Conservation (phyloP, 768 basidiomycete species). For the Amanita muscaria region DNA sequence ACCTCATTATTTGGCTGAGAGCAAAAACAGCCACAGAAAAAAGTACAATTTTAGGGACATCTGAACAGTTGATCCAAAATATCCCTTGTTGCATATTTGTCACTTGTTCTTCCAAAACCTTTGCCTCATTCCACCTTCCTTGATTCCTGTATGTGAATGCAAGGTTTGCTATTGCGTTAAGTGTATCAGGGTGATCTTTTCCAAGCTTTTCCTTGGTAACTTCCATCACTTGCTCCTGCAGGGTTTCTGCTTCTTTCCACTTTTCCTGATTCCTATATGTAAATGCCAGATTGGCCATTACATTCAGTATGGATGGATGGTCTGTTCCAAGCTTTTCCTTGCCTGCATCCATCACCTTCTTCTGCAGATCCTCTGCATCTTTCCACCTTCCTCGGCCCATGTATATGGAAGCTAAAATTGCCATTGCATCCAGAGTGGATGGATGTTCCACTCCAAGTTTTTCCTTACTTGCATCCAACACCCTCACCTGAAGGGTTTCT, state of each 20-base stretch:
- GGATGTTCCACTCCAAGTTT: neutral
- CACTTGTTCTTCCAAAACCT: neutral
- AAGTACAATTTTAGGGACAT: no score
- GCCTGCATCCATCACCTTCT: no score
- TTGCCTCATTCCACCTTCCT: neutral
- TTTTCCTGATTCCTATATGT: no score
- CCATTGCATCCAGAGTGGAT: neutral
- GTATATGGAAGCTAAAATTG: neutral
- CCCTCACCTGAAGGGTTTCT: neutral
- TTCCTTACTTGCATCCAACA: no score
- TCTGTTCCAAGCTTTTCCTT: neutral
- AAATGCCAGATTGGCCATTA: no score
- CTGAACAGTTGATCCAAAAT: no score
- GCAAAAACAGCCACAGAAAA: no score
- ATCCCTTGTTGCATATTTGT: no score
- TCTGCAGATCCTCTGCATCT: slow-evolving; percentile 1
- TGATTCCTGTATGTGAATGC: no score
- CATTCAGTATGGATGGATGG: neutral
- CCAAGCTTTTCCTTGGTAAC: neutral
- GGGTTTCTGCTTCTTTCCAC: neutral
- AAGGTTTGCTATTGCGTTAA: neutral
- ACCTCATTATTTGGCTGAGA: no score
- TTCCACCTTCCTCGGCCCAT: neutral
- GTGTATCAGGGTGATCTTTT: neutral
- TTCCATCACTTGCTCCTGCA: neutral